These are phyloP conservation scores for Corymbia maculata DNA, from an alignment of 345 rosid species.

Conservation along the genomic window DNA sequence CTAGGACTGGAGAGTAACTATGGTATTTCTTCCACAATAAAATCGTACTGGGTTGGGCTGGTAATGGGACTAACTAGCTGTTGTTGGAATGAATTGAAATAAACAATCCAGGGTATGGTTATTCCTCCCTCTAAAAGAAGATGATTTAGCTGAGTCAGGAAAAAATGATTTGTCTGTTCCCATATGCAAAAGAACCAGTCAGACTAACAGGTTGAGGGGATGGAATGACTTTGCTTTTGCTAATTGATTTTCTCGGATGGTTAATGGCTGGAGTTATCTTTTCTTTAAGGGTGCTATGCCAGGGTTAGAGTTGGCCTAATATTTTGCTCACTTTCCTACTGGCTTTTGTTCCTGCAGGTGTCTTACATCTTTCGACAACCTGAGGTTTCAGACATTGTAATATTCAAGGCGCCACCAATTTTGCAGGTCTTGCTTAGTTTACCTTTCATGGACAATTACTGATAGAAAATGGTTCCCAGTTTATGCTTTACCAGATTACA, in stretches of 20 bases:
- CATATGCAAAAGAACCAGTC: not conserved
- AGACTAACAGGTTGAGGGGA: not conserved
- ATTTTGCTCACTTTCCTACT: not conserved
- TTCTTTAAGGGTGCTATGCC: not conserved
- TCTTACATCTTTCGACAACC: slow-evolving; percentile 79
- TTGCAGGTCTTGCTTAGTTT: slow-evolving; percentile 32
- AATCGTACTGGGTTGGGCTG: not conserved
- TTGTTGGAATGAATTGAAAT: not conserved
- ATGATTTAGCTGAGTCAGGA: not conserved
- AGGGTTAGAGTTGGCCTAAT: not conserved
- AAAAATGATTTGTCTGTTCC: not conserved
- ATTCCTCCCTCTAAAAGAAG: not conserved
- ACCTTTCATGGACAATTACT: not conserved
- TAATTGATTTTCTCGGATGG: not conserved
- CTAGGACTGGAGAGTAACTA: not conserved
- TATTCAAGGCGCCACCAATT: slow-evolving; percentile 81
- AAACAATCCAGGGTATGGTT: not conserved
- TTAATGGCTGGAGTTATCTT: not conserved
- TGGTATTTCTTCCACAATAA: not conserved
- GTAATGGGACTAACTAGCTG: not conserved
- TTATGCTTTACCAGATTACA: not conserved
- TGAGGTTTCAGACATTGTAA: slow-evolving; percentile 74
- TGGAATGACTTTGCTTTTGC: not conserved
- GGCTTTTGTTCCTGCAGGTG: slow-evolving; percentile 32
- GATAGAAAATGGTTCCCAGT: not conserved